Base-by-base conservation (phyloP, 1,139 yeast species). In the Suhomyces atakaporum region DNA sequence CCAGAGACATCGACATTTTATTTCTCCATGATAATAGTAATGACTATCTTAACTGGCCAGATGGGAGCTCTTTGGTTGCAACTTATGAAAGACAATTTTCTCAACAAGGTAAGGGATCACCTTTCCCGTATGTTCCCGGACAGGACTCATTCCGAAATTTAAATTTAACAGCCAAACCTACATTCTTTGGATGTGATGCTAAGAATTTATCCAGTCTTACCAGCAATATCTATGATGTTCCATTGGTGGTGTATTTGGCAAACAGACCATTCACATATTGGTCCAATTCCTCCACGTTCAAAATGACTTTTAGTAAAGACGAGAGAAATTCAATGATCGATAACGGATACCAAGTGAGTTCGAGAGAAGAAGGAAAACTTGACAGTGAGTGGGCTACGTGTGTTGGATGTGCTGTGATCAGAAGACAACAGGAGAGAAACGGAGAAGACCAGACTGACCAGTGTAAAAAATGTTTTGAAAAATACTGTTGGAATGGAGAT, bases 341-440 rank as follows among this genome's bases (percentile, higher is more conserved):
- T 50, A 89, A 89, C 58, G 97, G 96, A 9, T 88, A 82, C 58
- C 92, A 84, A 57, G 77, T 79, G 25, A 79, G 84, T 16, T 73
- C 95, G 2, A 77, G 88, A 56, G 73, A 75, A 47, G 88, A 88
- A 55, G 64, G 79, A 26, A 84, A 96, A 3, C 63, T 82, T 25
- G 95, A 85, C 52, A 59, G 67, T 4, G 83, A 84, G 35, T 89
- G 89, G 82, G 70, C 76, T 31, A 75, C 83, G 7, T 89, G 97
- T 69, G 76, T 88, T 35, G 87, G 89, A 2, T 89, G 97, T 69
- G 97, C 97, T 6, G 77, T 89, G 36, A 71, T 89, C 40, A 84
- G 87, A 61, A 79, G 96, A 58, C 79, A 83, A 38, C 83, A 83
- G 56, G 94, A 88, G 64, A 75, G 95, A 51, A 63, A 72, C 35